phyloP scores from a whole-genome alignment of 2,329 filamentous ascomycete species.

The Hymenoscyphus scutula region DNA sequence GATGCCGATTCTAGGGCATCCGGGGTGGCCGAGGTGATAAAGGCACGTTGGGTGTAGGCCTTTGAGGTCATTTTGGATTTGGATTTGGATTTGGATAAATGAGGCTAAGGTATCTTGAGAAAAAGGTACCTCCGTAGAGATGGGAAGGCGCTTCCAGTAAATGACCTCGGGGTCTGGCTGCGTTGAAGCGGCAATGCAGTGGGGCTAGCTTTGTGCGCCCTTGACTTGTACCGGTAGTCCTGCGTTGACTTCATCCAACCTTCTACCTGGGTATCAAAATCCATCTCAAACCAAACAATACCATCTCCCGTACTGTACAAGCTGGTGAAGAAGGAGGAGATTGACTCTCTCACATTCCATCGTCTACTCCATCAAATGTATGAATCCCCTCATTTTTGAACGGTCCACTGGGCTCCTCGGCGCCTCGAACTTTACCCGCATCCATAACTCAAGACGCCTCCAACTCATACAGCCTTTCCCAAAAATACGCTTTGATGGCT shows the following conservation, averaged over 20 bases:
- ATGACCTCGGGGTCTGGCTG: no score
- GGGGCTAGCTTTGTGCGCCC: background rate
- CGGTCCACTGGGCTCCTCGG: conserved; percentile 68
- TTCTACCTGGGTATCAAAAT: no score
- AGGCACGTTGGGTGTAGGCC: conserved; percentile 25
- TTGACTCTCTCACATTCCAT: no score
- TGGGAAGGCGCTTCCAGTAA: no score
- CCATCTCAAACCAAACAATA: no score
- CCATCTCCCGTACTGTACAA: no score
- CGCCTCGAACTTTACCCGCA: conserved; percentile 61
- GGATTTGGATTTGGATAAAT: background rate
- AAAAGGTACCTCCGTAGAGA: no score
- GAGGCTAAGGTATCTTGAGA: conserved; percentile 4
- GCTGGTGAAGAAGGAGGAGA: no score
- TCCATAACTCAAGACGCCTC: conserved; percentile 64
- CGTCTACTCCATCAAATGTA: no score
- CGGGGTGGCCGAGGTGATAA: conserved; percentile 17
- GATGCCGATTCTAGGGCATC: conserved; percentile 5
- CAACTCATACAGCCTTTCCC: conserved; percentile 67
- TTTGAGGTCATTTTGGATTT: conserved; percentile 27
- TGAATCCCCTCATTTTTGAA: conserved; percentile 74
- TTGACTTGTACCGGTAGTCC: no score
- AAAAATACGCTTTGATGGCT: conserved; percentile 68
- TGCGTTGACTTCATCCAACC: background rate
- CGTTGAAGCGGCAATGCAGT: background rate